phyloP scores from a whole-genome alignment of 139 green algal genomes.

The Mesostigma viride region DNA sequence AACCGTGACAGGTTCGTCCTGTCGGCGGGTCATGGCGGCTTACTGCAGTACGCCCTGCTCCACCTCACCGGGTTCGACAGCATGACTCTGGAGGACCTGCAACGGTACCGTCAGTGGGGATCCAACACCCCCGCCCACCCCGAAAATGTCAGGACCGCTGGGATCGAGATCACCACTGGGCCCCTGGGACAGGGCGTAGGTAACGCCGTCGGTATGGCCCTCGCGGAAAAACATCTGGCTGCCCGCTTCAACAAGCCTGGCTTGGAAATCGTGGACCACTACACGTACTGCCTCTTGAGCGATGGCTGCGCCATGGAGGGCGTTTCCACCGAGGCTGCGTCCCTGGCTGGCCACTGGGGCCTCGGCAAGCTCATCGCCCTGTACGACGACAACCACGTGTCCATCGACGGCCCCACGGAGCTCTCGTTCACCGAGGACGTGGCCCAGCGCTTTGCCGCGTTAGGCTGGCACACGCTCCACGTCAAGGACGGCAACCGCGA shows the following conservation, averaged over 20 bases:
- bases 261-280: constrained; percentile 87
- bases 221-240: constrained; percentile 87
- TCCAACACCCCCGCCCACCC: constrained; percentile 88
- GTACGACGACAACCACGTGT: constrained; percentile 99
- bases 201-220: constrained; percentile 92
- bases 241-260: constrained; percentile 99
- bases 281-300: constrained; percentile 98
- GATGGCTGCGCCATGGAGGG: constrained; percentile 99
- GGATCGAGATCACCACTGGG: constrained; percentile 95
- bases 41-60: constrained; percentile 95
- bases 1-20: constrained; percentile 98
- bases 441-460: constrained; percentile 64
- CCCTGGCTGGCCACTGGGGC: constrained; percentile 93
- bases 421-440: constrained; percentile 99
- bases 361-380: constrained; percentile 98
- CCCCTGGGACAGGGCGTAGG: constrained; percentile 94
- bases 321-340: constrained; percentile 91
- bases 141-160: constrained; percentile 93
- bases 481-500: constrained; percentile 92
- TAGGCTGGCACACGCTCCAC: constrained; percentile 45
- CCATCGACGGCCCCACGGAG: constrained; percentile 95
- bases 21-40: constrained; percentile 94
- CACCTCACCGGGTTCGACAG: constrained; percentile 85
- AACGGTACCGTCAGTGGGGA: constrained; percentile 92
- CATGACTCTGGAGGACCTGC: constrained; percentile 70